Evolutionary conservation across 2,329 filamentous ascomycete species (phyloP).

Genomic region (Ascochyta viciae-villosae): DNA sequence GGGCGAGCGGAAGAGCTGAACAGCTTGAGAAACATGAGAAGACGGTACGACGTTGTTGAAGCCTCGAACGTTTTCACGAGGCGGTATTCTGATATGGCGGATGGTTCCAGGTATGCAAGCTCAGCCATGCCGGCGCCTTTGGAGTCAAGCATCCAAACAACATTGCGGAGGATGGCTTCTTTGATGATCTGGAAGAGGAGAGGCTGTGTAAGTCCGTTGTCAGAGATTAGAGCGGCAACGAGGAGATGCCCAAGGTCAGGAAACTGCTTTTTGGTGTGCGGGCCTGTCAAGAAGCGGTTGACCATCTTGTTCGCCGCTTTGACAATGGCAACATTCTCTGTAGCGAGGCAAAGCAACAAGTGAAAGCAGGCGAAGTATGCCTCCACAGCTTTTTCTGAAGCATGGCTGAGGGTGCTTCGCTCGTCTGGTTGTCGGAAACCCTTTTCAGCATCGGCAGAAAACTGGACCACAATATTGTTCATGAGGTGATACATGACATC

Average conservation of each 20-base stretch:
- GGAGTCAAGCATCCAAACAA: slow-evolving; percentile 59
- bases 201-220: slow-evolving; percentile 50
- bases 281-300: slow-evolving; percentile 48
- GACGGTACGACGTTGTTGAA: slow-evolving; percentile 57
- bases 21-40: slow-evolving; percentile 62
- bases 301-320: slow-evolving; percentile 52
- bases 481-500: slow-evolving; percentile 58
- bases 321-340: slow-evolving; percentile 47
- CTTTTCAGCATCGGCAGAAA: slow-evolving; percentile 48
- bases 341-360: slow-evolving; percentile 58
- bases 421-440: slow-evolving; percentile 17
- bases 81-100: slow-evolving; percentile 54
- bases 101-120: slow-evolving; percentile 56
- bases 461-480: slow-evolving; percentile 59
- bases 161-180: slow-evolving; percentile 60
- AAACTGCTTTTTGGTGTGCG: slow-evolving; percentile 51
- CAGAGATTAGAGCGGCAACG: slow-evolving; percentile 56
- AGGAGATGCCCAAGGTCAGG: slow-evolving; percentile 60
- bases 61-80: slow-evolving; percentile 57
- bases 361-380: slow-evolving; percentile 62
- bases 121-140: slow-evolving; percentile 50
- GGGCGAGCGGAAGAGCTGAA: slow-evolving; percentile 57
- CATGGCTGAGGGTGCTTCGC: slow-evolving; percentile 55
- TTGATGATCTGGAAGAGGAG: slow-evolving; percentile 55
- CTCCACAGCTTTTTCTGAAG: slow-evolving; percentile 62